Base-by-base conservation (phyloP, 768 basidiomycete species). In the Russula ochroleuca region DNA sequence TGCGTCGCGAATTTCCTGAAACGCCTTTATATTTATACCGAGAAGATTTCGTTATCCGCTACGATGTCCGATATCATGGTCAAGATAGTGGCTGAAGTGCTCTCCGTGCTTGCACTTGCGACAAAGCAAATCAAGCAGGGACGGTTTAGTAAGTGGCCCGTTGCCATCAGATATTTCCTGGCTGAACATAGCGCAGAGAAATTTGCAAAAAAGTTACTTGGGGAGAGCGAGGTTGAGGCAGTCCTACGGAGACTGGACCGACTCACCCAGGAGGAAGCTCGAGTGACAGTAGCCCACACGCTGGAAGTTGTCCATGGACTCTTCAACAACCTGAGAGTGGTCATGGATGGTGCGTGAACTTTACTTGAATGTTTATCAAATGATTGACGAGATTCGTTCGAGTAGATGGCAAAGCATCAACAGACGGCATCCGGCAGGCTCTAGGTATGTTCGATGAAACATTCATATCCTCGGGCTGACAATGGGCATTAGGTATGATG, bases 231-330 rank as follows among this genome's bases (percentile, higher is more conserved):
- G 2, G 13, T 31, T 19, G 50, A 51, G 9, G 50, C 50, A 1
- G 28, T 51, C 50, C 28, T 51, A 33, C 50, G 31, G 31, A 51
- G 50, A 33, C 9, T 51, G 31, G 50, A 51, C 50, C 28, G 50
- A n/a, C 50, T 51, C 9, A 51, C 50, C 25, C 50, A 51, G 28
- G 50, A 51, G 31, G 50, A 51, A 51, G 50, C 50, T 19, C 50
- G 9, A 15, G 17, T 33, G 3, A 25, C 31, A 2, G 15, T 9
- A 5, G 50, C 50, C 28, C 50, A 51, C 15, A 51, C 50, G 15
- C 50, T 51, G 15, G 25, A 51, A 17, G 17, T 51, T 11, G 50
- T 51, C 28, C 50, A 51, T 9, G 50, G 28, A 19, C 50, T 51
- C 7, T 51, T 51, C 50, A 28, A 51, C 3, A 51, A 19, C 19